A percentile compares a stretch with the other conserved stretches of the same genome.
Conservation (phyloP, 345 rosid genomes). For the Anastatica hierochuntica region DNA sequence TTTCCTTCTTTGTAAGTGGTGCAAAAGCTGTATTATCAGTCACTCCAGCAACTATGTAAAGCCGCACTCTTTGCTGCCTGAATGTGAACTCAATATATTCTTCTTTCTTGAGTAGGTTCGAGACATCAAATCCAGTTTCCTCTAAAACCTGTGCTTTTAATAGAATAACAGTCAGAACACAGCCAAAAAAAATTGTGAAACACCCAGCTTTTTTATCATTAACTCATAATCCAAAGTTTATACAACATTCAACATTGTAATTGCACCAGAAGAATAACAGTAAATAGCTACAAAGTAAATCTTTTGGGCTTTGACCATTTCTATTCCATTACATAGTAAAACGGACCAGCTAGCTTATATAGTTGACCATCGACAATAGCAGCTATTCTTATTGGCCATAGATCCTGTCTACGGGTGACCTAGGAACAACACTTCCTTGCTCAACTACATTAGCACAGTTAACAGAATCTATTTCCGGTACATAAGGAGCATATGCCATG, state of each 20-base stretch:
- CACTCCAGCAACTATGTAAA: slow-evolving; percentile 86
- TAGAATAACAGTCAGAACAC: neutral
- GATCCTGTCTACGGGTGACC: too few relatives aligned
- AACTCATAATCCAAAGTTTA: slow-evolving; percentile 1
- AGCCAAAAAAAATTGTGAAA: neutral
- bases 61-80: slow-evolving; percentile 97
- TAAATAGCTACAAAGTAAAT: too few relatives aligned
- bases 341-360: too few relatives aligned
- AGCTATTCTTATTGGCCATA: too few relatives aligned
- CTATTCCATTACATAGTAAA: too few relatives aligned
- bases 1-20: slow-evolving; percentile 95
- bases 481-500: too few relatives aligned
- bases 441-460: too few relatives aligned
- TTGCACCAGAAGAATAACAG: neutral
- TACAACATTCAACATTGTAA: neutral
- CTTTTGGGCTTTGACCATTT: too few relatives aligned
- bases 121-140: slow-evolving; percentile 94
- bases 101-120: slow-evolving; percentile 69
- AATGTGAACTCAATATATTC: slow-evolving; percentile 73
- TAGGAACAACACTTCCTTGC: too few relatives aligned
- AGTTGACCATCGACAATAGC: too few relatives aligned
- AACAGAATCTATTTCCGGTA: too few relatives aligned
- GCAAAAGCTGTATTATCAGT: slow-evolving; percentile 87
- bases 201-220: neutral
- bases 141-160: slow-evolving; percentile 61